phyloP scores from a whole-genome alignment of 2,329 filamentous ascomycete species.

The Cucurbitaria berberidis region DNA sequence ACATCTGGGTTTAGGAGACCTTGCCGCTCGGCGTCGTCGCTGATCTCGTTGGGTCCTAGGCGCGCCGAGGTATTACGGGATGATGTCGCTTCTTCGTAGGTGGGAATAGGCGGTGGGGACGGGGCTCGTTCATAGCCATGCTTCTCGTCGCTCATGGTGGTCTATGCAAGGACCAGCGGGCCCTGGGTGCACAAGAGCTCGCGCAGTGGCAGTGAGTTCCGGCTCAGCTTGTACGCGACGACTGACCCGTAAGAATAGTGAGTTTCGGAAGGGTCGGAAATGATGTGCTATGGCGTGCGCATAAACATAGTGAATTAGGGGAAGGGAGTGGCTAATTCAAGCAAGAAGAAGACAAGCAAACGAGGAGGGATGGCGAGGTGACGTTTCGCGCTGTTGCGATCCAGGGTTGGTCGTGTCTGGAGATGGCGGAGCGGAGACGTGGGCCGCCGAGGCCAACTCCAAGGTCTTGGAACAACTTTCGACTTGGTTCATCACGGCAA shows the following conservation, averaged over 20 bases:
- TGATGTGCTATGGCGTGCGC: constrained; percentile 28
- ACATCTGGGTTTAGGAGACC: constrained; percentile 68
- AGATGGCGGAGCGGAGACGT: constrained; percentile 20
- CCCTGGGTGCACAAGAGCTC: constrained; percentile 12
- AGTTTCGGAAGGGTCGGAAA: constrained; percentile 1
- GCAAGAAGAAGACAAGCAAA: constrained; percentile 11
- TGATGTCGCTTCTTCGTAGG: constrained; percentile 80
- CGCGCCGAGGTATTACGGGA: constrained; percentile 58
- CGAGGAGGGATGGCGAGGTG: constrained; percentile 4
- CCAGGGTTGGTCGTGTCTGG: constrained; percentile 19
- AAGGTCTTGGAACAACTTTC: constrained; percentile 8
- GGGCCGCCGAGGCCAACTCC: constrained; percentile 17
- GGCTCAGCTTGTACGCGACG: constrained; percentile 13
- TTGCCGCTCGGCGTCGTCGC: constrained; percentile 76
- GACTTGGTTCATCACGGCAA: constrained; percentile 8
- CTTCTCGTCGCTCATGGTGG: constrained; percentile 49
- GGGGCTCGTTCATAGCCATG: constrained; percentile 52
- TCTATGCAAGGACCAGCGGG: constrained; percentile 13
- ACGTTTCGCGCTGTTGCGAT: constrained; percentile 7
- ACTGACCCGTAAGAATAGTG: constrained; percentile 9
- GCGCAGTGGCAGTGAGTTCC: constrained; percentile 4
- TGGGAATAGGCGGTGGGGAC: constrained; percentile 71
- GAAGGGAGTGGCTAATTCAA: constrained; percentile 22
- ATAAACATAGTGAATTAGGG: constrained; percentile 32
- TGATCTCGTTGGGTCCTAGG: constrained; percentile 64